phyloP scores from a whole-genome alignment of 805 yeast genomes.

The Starmerella asiatica region DNA sequence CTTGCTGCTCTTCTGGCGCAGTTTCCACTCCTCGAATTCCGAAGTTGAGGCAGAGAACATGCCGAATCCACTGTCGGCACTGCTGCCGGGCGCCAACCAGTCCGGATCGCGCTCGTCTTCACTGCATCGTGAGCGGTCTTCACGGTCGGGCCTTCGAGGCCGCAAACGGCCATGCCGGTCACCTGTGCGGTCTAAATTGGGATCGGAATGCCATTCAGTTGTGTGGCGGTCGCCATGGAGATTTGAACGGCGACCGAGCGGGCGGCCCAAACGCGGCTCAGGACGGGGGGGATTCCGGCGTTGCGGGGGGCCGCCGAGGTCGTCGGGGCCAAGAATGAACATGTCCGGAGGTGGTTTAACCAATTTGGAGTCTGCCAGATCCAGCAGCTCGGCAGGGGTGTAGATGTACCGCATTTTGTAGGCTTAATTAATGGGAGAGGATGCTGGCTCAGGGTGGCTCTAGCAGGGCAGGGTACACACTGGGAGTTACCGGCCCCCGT shows the following conservation, averaged over 20 bases:
- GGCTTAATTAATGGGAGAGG: no score
- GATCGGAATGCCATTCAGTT: no score
- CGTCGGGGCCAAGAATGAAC: conserved; percentile 6
- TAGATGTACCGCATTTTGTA: conserved; percentile 7
- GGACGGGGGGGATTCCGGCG: conserved; percentile 1
- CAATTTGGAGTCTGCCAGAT: conserved; percentile 20
- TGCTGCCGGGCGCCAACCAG: conserved; percentile 17
- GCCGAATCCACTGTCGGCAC: conserved; percentile 8
- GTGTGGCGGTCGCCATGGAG: no score
- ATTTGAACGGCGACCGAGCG: no score
- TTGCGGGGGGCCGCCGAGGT: conserved; percentile 7
- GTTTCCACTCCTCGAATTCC: conserved; percentile 23
- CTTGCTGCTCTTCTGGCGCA: conserved; percentile 5
- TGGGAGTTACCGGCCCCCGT: no score
- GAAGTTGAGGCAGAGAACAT: conserved; percentile 13
- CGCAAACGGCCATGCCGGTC: conserved; percentile 3
- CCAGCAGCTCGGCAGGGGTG: conserved; percentile 16
- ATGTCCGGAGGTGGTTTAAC: conserved; percentile 18
- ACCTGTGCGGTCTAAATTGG: no score
- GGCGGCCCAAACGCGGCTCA: conserved; percentile 5
- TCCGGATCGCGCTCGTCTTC: conserved; percentile 9
- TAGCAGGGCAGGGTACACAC: no score
- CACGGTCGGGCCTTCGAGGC: conserved; percentile 1
- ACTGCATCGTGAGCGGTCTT: not conserved
- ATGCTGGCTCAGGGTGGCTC: no score